These are phyloP conservation scores for Moricandia arvensis DNA, from an alignment of 345 rosid species.

Conservation along the genomic window DNA sequence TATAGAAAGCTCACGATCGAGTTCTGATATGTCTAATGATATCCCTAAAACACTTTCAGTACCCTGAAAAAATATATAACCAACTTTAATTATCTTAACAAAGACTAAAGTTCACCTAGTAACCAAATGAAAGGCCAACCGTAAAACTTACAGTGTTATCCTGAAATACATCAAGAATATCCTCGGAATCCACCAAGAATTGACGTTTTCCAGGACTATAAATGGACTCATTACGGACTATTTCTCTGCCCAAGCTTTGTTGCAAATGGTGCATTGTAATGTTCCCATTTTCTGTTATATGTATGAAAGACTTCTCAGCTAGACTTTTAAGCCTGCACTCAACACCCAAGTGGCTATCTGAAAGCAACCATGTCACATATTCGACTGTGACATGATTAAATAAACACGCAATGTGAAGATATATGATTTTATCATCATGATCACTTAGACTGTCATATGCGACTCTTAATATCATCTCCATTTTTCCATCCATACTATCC, in stretches of 20 bases:
- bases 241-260: conserved; percentile 30
- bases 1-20: background rate
- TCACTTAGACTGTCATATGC: conserved; percentile 23
- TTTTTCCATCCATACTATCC: background rate
- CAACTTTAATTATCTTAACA: background rate
- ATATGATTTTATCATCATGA: conserved; percentile 6
- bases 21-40: background rate
- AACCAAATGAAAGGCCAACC: background rate
- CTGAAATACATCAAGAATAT: background rate
- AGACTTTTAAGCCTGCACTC: background rate
- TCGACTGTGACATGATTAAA: background rate
- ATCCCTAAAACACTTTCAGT: conserved; percentile 20
- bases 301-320: conserved; percentile 18
- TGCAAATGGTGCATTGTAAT: conserved; percentile 29
- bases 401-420: conserved; percentile 37
- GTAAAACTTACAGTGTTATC: conserved; percentile 11
- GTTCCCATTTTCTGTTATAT: background rate
- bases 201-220: background rate
- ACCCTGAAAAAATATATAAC: conserved; percentile 8
- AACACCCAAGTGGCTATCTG: background rate
- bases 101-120: background rate
- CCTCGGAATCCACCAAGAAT: conserved; percentile 20
- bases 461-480: background rate
- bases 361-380: background rate
- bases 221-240: conserved; percentile 5